Evolutionary conservation across 2,329 filamentous ascomycete species (phyloP).

Genomic region (Neonectria punicea): DNA sequence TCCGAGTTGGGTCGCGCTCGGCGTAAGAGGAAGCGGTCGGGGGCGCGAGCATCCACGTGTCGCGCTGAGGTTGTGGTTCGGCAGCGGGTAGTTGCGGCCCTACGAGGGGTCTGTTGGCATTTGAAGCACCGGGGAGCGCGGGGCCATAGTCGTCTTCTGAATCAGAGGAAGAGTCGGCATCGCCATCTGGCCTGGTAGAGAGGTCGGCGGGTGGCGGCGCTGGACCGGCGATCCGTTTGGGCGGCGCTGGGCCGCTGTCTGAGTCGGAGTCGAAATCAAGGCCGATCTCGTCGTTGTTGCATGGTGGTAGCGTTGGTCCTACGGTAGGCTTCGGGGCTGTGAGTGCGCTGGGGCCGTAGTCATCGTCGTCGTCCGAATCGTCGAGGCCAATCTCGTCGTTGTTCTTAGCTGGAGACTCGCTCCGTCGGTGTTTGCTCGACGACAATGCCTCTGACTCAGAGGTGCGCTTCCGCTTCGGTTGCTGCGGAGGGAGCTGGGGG

Average conservation of each 20-base stretch:
- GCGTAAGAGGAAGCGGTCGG: conserved; percentile 65
- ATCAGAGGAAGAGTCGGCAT: conserved; percentile 55
- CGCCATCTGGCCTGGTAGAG: conserved; percentile 32
- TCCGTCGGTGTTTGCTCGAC: conserved; percentile 55
- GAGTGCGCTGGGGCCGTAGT: conserved; percentile 53
- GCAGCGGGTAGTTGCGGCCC: conserved; percentile 49
- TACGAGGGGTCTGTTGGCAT: conserved; percentile 59
- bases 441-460: conserved; percentile 48
- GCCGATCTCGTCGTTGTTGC: conserved; percentile 55
- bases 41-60: conserved; percentile 86
- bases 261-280: conserved; percentile 53
- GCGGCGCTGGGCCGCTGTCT: conserved; percentile 51
- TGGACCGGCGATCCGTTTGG: conserved; percentile 45
- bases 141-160: conserved; percentile 69
- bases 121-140: conserved; percentile 61
- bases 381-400: conserved; percentile 60
- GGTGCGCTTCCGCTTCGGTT: conserved; percentile 71
- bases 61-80: conserved; percentile 69
- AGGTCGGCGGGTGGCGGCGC: conserved; percentile 48
- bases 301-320: conserved; percentile 38
- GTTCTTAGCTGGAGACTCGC: conserved; percentile 50
- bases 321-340: conserved; percentile 29
- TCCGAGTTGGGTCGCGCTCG: conserved; percentile 83
- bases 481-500: conserved; percentile 74
- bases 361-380: conserved; percentile 55